These are phyloP conservation scores for Danielozyma ontarioensis DNA, from an alignment of 805 yeast genomes.

Conservation along the genomic window DNA sequence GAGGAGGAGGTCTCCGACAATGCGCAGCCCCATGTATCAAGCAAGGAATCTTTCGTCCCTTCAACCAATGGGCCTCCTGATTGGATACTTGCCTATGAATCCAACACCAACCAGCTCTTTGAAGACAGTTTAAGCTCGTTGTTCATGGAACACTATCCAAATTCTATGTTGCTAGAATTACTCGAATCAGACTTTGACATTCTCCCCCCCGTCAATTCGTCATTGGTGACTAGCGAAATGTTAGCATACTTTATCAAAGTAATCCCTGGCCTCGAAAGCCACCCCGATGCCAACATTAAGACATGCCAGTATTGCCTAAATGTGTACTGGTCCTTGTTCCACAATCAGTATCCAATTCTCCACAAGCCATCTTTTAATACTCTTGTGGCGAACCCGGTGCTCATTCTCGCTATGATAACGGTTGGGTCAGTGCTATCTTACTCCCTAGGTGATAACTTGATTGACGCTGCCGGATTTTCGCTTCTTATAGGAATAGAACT, in stretches of 20 bases:
- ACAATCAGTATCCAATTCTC: constrained; percentile 1
- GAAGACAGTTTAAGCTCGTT: neutral
- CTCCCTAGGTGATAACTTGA: neutral
- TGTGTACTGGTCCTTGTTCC: constrained; percentile 1
- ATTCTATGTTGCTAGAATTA: neutral
- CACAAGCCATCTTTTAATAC: constrained; percentile 4
- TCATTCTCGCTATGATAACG: constrained; percentile 5
- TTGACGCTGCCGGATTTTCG: neutral
- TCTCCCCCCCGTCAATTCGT: neutral
- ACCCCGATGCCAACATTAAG: neutral
- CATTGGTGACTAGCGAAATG: neutral
- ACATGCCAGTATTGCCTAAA: neutral
- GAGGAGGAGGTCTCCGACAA: neutral
- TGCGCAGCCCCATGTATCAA: too few relatives aligned
- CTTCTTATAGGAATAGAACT: constrained; percentile 1
- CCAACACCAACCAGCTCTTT: too few relatives aligned
- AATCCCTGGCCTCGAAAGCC: neutral
- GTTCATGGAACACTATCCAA: neutral
- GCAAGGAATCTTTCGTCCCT: too few relatives aligned
- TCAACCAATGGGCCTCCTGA: too few relatives aligned
- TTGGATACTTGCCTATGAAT: neutral
- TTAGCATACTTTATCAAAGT: neutral
- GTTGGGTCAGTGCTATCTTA: constrained; percentile 3
- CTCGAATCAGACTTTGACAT: neutral
- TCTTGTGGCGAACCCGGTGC: constrained; percentile 3